A percentile compares a stretch with the other conserved stretches of the same genome.
Evolutionary conservation across 805 yeast species (phyloP).

Genomic region (Starmerella floricola): DNA sequence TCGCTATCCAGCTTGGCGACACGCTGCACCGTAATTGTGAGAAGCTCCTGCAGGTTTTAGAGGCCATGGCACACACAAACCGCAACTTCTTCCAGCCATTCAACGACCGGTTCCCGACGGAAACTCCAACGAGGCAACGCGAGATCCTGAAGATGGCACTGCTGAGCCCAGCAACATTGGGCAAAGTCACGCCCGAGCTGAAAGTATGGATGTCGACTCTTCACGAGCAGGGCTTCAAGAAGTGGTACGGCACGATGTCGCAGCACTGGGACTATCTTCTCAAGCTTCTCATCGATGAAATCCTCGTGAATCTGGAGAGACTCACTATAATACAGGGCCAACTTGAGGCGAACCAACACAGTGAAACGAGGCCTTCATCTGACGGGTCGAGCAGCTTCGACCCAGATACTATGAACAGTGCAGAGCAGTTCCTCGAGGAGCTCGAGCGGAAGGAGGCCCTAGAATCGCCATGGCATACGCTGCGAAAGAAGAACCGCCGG

Average conservation of each 20-base stretch:
- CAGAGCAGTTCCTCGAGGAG: no score
- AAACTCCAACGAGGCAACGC: background rate
- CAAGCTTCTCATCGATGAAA: background rate
- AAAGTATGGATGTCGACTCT: conserved; percentile 19
- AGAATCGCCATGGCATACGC: no score
- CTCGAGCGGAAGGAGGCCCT: no score
- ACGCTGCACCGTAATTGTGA: no score
- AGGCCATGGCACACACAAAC: background rate
- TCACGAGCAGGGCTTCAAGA: conserved; percentile 23
- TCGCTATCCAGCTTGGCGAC: no score
- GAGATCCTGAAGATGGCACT: conserved; percentile 2
- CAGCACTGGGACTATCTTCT: conserved; percentile 9
- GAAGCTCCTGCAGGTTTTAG: no score
- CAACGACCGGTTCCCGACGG: background rate
- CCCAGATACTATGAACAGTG: no score
- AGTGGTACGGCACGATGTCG: conserved; percentile 18
- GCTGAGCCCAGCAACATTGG: background rate
- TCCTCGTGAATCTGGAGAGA: conserved; percentile 4
- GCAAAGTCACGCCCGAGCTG: background rate
- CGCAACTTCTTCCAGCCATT: background rate
- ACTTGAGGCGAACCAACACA: background rate
- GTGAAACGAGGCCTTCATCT: no score
- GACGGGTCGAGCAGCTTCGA: no score
- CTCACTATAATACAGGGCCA: conserved; percentile 7
- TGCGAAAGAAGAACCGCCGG: no score